Percentiles rank a stretch among this genome's conserved stretches.
Conservation (phyloP, 179 eudicot genomes). For the Patellifolia procumbens region DNA sequence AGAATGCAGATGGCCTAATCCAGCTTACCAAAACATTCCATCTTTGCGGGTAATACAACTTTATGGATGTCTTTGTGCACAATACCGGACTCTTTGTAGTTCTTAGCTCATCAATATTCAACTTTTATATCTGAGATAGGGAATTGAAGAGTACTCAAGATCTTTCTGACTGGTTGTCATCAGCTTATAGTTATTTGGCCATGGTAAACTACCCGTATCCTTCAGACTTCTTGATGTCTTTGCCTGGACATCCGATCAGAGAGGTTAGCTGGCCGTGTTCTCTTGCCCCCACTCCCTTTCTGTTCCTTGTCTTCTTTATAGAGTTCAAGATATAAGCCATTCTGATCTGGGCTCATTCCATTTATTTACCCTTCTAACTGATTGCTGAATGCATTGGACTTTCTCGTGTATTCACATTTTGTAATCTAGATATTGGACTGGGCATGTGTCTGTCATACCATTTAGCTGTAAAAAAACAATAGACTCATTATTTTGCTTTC, state of each 20-base stretch:
- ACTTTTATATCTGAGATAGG: slow-evolving; percentile 43
- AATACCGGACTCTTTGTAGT: neutral
- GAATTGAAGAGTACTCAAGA: slow-evolving; percentile 49
- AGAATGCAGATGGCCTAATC: slow-evolving; percentile 54
- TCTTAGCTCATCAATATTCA: slow-evolving; percentile 3
- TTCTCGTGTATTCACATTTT: neutral
- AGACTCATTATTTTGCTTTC: too few relatives aligned
- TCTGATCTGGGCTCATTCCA: neutral
- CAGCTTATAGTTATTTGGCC: slow-evolving; percentile 87
- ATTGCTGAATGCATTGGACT: neutral
- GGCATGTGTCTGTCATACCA: neutral
- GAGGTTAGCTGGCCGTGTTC: slow-evolving; percentile 52
- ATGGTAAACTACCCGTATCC: slow-evolving; percentile 93
- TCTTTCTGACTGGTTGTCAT: slow-evolving; percentile 69
- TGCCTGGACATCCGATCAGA: slow-evolving; percentile 86
- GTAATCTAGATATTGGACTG: neutral
- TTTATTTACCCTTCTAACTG: too few relatives aligned
- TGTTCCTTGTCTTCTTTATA: neutral
- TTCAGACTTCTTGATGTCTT: slow-evolving; percentile 71
- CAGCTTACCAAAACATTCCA: slow-evolving; percentile 63
- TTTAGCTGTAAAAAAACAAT: too few relatives aligned
- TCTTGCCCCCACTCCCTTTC: neutral
- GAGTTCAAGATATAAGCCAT: neutral
- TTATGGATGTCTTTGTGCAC: neutral
- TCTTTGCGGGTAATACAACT: slow-evolving; percentile 54